Conservation (phyloP, 148 eudicot species). For the Persicaria tinctoria region DNA sequence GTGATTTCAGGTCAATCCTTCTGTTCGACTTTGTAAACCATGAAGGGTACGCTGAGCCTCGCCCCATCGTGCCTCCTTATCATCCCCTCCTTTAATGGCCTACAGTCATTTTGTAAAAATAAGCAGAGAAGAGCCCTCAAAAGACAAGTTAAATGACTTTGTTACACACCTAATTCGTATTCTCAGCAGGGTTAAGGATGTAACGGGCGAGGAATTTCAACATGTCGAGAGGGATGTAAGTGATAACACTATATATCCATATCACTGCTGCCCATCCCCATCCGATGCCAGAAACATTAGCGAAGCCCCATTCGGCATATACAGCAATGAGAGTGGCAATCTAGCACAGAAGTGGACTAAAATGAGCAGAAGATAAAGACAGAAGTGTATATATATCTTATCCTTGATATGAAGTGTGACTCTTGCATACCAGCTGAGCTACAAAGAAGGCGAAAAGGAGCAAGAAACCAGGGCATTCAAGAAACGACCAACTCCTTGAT, state of each 20-base stretch:
- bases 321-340: slow-evolving; percentile 73
- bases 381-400: neutral
- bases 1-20: slow-evolving; percentile 37
- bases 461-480: slow-evolving; percentile 68
- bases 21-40: slow-evolving; percentile 34
- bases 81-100: slow-evolving; percentile 45
- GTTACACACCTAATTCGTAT: slow-evolving; percentile 17
- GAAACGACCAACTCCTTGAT: slow-evolving; percentile 76
- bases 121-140: too few species aligned
- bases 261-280: slow-evolving; percentile 94
- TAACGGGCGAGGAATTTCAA: slow-evolving; percentile 54
- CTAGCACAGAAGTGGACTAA: slow-evolving; percentile 18
- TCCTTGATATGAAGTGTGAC: neutral
- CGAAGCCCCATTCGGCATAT: slow-evolving; percentile 70
- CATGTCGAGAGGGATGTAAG: slow-evolving; percentile 80
- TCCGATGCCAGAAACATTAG: slow-evolving; percentile 58
- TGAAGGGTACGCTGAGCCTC: slow-evolving; percentile 51
- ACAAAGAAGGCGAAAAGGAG: slow-evolving; percentile 51
- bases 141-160: neutral
- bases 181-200: slow-evolving; percentile 19
- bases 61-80: slow-evolving; percentile 59
- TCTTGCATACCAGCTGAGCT: slow-evolving; percentile 54
- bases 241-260: slow-evolving; percentile 64
- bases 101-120: slow-evolving; percentile 35
- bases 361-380: neutral